Percentiles rank a stretch among this genome's conserved stretches.
Conservation (phyloP, 2,329 filamentous ascomycete genomes). For the Fusarium oxysporum region DNA sequence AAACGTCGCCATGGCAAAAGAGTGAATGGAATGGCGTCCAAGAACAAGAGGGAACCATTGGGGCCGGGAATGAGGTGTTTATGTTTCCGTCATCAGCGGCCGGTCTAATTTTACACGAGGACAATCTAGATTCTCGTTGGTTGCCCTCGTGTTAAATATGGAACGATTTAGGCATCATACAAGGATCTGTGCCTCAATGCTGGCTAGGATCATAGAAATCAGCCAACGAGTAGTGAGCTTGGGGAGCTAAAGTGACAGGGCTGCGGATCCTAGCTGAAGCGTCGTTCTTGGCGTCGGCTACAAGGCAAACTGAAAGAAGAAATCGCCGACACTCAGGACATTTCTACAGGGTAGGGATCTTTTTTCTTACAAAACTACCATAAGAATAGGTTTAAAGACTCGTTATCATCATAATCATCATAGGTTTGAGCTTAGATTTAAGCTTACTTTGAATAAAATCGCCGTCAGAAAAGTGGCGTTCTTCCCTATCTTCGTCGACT, state of each 20-base stretch:
- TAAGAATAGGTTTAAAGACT: neutral
- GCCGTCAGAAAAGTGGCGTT: neutral
- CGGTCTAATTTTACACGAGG: neutral
- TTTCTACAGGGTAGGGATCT: neutral
- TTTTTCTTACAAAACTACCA: neutral
- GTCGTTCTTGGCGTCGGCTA: neutral
- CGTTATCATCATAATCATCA: too few species aligned
- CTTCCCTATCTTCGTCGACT: too few species aligned
- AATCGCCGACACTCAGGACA: neutral
- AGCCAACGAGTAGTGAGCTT: conserved; percentile 2
- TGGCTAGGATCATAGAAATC: neutral
- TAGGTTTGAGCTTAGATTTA: neutral
- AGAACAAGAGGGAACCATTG: neutral
- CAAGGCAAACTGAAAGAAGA: neutral
- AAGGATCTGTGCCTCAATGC: conserved; percentile 11
- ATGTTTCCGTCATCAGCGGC: conserved; percentile 2
- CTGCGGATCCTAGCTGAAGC: conserved; percentile 16
- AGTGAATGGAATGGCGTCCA: conserved; percentile 1
- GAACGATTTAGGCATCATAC: conserved; percentile 17
- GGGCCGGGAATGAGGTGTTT: conserved; percentile 17
- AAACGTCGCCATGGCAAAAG: conserved; percentile 12
- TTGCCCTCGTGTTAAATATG: neutral
- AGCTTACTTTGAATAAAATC: neutral
- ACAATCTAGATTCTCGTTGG: conserved; percentile 2
- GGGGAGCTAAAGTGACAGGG: neutral